These are phyloP conservation scores for Aspergillus persii DNA, from an alignment of 2,329 filamentous ascomycete genomes.

Conservation along the genomic window DNA sequence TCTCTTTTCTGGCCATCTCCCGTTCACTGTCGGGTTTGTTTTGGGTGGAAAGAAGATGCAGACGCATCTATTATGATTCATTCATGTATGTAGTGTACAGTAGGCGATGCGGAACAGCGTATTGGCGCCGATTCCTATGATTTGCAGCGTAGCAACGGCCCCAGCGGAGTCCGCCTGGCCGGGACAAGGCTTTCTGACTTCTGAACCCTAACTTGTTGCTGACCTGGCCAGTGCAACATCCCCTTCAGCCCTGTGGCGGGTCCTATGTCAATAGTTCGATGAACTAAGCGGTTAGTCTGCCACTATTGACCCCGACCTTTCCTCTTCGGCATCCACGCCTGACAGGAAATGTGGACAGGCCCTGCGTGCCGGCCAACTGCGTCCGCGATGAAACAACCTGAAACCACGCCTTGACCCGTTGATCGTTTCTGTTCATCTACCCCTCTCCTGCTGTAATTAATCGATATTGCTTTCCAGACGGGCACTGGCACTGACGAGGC, in stretches of 20 bases:
- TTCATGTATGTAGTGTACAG: constrained; percentile 13
- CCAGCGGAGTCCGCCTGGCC: too few relatives aligned
- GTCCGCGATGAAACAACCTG: background rate
- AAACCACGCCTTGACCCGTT: background rate
- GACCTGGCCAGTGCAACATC: too few relatives aligned
- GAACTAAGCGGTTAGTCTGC: background rate
- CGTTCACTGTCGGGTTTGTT: background rate
- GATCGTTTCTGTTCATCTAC: background rate
- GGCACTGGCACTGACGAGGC: too few relatives aligned
- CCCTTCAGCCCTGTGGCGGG: background rate
- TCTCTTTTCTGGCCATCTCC: background rate
- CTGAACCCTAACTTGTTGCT: too few relatives aligned
- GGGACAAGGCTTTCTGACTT: background rate
- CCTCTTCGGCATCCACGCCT: too few relatives aligned
- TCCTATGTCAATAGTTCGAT: background rate
- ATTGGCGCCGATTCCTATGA: background rate
- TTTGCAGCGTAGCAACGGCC: too few relatives aligned
- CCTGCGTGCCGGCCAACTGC: background rate
- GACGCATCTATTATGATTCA: constrained; percentile 7
- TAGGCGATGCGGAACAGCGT: constrained; percentile 17
- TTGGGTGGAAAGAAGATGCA: background rate
- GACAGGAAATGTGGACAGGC: background rate
- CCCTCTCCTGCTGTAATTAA: background rate
- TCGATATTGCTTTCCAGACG: background rate
- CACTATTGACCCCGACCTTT: too few relatives aligned